These are phyloP conservation scores for Solanum piurae DNA, from an alignment of 257 asterid genomes.

Conservation along the genomic window DNA sequence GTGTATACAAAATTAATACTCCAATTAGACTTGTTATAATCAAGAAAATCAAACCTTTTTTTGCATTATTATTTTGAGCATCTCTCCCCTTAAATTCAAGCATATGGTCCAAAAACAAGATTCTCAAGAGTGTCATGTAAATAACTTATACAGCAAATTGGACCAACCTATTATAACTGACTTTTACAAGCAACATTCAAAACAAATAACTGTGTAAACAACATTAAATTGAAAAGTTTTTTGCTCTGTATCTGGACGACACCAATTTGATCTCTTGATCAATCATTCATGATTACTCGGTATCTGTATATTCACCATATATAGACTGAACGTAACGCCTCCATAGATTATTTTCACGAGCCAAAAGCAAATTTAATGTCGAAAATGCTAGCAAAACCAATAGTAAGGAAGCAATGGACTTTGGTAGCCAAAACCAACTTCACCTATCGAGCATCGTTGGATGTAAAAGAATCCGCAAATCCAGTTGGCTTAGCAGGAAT, in stretches of 20 bases:
- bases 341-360: neutral
- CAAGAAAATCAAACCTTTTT: neutral
- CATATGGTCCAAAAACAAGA: neutral
- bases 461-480: constrained; percentile 49
- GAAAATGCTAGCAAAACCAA: neutral
- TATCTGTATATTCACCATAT: neutral
- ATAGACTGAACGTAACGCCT: neutral
- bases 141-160: neutral
- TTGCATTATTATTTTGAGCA: neutral
- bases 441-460: constrained; percentile 52
- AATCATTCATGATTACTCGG: neutral
- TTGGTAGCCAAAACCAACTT: neutral
- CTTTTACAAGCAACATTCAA: neutral
- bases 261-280: neutral
- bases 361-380: neutral
- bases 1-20: neutral
- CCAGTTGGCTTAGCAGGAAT: constrained; percentile 54
- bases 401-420: neutral
- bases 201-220: neutral
- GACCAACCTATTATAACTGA: neutral
- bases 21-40: neutral
- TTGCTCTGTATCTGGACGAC: neutral
- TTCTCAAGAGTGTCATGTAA: neutral
- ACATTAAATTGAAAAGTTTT: neutral
- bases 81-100: neutral